phyloP scores from a whole-genome alignment of 768 basidiomycete genomes.

The Auriscalpium orientale region DNA sequence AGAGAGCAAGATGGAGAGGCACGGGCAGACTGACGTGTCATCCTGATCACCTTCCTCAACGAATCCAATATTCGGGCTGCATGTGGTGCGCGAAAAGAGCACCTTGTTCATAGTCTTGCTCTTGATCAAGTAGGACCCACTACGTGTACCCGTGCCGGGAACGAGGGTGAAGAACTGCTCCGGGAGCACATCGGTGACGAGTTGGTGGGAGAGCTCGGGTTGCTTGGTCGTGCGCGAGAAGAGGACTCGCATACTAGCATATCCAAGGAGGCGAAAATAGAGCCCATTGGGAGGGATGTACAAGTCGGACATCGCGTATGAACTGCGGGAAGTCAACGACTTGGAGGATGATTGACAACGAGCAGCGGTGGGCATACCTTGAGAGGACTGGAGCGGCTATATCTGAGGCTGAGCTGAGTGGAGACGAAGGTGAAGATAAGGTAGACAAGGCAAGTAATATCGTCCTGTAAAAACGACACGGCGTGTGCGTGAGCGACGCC shows the following conservation, averaged over 20 bases:
- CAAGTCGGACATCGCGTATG: background rate
- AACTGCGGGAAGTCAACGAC: too few species aligned
- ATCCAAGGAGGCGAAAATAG: background rate
- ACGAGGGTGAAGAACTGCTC: slow-evolving; percentile 3
- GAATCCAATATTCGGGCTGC: background rate
- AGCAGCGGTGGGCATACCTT: too few species aligned
- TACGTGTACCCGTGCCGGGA: background rate
- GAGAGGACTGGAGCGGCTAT: too few species aligned
- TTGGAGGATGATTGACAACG: too few species aligned
- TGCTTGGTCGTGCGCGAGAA: slow-evolving; percentile 1
- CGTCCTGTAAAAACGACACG: too few species aligned
- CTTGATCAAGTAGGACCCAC: slow-evolving; percentile 1
- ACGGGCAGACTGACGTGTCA: background rate
- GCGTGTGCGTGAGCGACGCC: too few species aligned
- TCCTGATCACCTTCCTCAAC: background rate
- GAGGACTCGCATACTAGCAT: background rate
- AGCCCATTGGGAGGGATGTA: background rate
- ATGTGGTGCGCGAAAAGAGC: background rate
- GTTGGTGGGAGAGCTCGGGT: background rate
- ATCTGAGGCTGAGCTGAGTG: too few species aligned
- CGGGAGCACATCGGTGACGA: background rate
- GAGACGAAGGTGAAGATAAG: too few species aligned
- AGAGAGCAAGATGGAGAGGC: background rate
- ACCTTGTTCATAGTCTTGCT: background rate
- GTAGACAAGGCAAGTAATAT: too few species aligned